Evolutionary conservation across 2,329 filamentous ascomycete genomes (phyloP).

Genomic region (Aspergillus terreus): DNA sequence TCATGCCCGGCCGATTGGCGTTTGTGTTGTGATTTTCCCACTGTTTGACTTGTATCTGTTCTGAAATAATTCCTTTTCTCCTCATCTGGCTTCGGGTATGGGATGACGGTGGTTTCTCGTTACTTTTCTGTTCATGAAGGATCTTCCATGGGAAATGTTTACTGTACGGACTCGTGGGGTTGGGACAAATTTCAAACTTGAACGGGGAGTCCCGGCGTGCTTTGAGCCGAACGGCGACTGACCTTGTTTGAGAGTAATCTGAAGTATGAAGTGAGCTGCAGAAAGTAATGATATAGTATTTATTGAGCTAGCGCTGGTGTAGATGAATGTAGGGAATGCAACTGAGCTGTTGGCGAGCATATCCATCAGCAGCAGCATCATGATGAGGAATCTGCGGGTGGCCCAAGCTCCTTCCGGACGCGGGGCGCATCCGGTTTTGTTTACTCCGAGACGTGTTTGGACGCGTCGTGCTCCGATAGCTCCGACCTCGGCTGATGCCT

Average conservation of each 20-base stretch:
- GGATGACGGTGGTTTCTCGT: constrained; percentile 31
- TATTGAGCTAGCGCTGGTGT: background rate
- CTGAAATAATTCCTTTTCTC: constrained; percentile 26
- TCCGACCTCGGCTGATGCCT: constrained; percentile 16
- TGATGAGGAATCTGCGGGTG: constrained; percentile 4
- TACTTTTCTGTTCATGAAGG: constrained; percentile 28
- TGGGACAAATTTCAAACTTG: constrained; percentile 26
- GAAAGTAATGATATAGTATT: background rate
- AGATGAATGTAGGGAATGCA: no score
- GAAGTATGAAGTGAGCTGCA: constrained; percentile 17
- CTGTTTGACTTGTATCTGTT: constrained; percentile 29
- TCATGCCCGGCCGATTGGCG: constrained; percentile 29
- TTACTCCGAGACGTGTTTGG: constrained; percentile 15
- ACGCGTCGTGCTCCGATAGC: constrained; percentile 19
- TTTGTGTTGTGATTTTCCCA: constrained; percentile 33
- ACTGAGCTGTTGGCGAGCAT: background rate
- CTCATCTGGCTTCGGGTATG: constrained; percentile 30
- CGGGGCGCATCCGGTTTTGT: constrained; percentile 14
- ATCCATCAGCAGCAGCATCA: background rate
- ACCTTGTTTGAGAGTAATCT: constrained; percentile 18
- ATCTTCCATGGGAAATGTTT: constrained; percentile 28
- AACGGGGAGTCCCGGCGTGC: constrained; percentile 21
- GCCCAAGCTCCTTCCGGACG: constrained; percentile 20
- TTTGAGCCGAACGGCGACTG: constrained; percentile 10
- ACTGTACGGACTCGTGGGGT: constrained; percentile 23